phyloP scores from a whole-genome alignment of 1,139 yeast genomes.

The Geotrichum phurueaensis region DNA sequence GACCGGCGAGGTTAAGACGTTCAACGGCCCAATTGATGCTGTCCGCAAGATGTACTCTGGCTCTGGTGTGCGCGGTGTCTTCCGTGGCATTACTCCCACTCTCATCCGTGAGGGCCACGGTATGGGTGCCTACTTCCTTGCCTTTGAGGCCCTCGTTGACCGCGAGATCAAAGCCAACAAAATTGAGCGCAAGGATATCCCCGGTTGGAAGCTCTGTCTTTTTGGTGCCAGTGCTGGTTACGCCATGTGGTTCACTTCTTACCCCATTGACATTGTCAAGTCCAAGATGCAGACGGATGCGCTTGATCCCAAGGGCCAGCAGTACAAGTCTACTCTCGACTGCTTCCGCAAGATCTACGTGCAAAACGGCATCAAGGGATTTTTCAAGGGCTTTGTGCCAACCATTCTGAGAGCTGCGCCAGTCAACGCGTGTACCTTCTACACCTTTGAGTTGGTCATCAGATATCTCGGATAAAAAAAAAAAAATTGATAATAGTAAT shows the following conservation, averaged over 20 bases:
- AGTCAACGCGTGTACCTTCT: constrained; percentile 93
- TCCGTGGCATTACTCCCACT: constrained; percentile 76
- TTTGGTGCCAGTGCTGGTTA: constrained; percentile 87
- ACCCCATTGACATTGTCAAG: constrained; percentile 82
- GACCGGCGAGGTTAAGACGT: constrained; percentile 44
- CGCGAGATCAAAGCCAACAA: constrained; percentile 46
- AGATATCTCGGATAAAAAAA: constrained; percentile 27
- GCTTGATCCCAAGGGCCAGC: constrained; percentile 43
- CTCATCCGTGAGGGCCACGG: constrained; percentile 79
- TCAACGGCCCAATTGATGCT: constrained; percentile 78
- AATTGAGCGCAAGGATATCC: constrained; percentile 56
- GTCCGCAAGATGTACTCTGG: constrained; percentile 52
- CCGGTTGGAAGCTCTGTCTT: constrained; percentile 76
- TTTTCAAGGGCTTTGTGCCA: constrained; percentile 83
- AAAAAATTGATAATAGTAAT: background rate
- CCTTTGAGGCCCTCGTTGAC: constrained; percentile 79
- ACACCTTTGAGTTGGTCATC: constrained; percentile 81
- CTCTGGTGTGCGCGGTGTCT: constrained; percentile 56
- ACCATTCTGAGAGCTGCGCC: constrained; percentile 94
- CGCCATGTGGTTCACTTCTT: constrained; percentile 71
- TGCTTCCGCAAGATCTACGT: constrained; percentile 51
- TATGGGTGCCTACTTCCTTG: constrained; percentile 79
- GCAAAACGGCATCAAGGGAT: constrained; percentile 62
- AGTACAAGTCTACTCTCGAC: constrained; percentile 46
- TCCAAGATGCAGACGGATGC: constrained; percentile 82